phyloP scores from a whole-genome alignment of 23 red algal species.

The Gracilaria caudata region DNA sequence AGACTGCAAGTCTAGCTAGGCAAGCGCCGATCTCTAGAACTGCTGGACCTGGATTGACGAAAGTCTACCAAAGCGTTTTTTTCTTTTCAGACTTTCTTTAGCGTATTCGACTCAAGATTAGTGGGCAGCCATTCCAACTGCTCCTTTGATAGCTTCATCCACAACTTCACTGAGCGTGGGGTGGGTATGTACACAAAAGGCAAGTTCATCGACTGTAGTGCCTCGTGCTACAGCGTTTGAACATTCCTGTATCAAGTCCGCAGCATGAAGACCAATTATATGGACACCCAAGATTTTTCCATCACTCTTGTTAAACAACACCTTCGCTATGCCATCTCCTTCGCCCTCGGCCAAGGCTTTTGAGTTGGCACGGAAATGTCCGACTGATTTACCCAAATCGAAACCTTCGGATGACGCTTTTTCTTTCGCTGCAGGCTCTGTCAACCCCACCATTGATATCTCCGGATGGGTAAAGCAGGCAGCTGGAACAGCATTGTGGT shows the following conservation, averaged over 20 bases:
- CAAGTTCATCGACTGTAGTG: conserved; percentile 89
- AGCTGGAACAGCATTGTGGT: conserved; percentile 88
- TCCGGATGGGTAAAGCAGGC: conserved; percentile 99
- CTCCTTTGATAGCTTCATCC: conserved; percentile 98
- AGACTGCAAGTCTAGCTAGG: neutral
- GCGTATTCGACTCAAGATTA: conserved; percentile 14
- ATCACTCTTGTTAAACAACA: conserved; percentile 88
- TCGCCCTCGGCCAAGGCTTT: conserved; percentile 98
- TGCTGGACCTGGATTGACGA: neutral
- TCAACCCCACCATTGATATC: conserved; percentile 92
- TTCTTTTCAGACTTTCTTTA: neutral
- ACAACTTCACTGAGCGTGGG: conserved; percentile 95
- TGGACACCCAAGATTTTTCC: conserved; percentile 94
- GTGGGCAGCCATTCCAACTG: conserved; percentile 92
- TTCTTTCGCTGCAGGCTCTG: conserved; percentile 86
- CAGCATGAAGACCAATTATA: conserved; percentile 98
- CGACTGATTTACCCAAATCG: conserved; percentile 87
- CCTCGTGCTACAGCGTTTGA: conserved; percentile 89
- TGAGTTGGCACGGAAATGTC: conserved; percentile 95
- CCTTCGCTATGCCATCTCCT: conserved; percentile 97
- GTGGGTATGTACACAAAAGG: conserved; percentile 98
- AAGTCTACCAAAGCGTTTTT: neutral
- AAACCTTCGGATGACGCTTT: conserved; percentile 80
- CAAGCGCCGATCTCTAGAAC: neutral
- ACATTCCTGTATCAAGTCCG: conserved; percentile 98